These are phyloP conservation scores for Calonectria pseudoturangicola DNA, from an alignment of 2,329 filamentous ascomycete genomes.

Conservation along the genomic window DNA sequence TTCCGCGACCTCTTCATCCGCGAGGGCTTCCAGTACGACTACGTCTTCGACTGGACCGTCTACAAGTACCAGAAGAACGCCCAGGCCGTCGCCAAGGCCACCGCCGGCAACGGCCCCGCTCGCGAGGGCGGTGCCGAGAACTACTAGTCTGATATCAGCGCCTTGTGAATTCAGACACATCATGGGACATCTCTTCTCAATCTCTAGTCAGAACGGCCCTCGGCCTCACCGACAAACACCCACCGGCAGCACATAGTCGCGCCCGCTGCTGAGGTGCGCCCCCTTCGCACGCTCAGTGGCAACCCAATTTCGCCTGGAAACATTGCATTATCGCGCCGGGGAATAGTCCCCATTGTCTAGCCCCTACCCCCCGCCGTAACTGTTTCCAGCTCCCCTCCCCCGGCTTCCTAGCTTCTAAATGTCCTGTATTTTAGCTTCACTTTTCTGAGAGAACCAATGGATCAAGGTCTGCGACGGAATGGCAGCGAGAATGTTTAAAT, in stretches of 20 bases:
- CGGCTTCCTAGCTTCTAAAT: constrained; percentile 8
- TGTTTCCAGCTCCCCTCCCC: constrained; percentile 2
- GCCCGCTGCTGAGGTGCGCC: no score
- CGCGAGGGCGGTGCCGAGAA: background rate
- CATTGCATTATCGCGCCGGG: no score
- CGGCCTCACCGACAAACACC: no score
- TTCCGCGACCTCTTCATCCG: constrained; percentile 99
- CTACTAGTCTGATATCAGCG: constrained; percentile 13
- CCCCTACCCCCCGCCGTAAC: background rate
- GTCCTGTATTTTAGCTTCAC: constrained; percentile 27
- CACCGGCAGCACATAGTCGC: no score
- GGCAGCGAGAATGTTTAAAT: constrained; percentile 18
- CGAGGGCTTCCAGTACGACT: constrained; percentile 99
- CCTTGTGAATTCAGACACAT: background rate
- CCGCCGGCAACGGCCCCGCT: constrained; percentile 11
- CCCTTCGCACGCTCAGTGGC: no score
- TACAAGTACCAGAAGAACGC: constrained; percentile 99
- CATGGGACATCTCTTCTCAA: background rate
- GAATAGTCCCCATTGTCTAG: background rate
- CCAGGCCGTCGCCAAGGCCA: constrained; percentile 69
- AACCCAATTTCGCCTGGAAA: constrained; percentile 3
- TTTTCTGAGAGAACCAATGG: constrained; percentile 13
- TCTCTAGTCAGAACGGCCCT: background rate
- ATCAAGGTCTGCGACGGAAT: constrained; percentile 5
- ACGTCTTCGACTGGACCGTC: constrained; percentile 99